Conservation (phyloP, 2,329 filamentous ascomycete genomes). For the Periconia sp. region DNA sequence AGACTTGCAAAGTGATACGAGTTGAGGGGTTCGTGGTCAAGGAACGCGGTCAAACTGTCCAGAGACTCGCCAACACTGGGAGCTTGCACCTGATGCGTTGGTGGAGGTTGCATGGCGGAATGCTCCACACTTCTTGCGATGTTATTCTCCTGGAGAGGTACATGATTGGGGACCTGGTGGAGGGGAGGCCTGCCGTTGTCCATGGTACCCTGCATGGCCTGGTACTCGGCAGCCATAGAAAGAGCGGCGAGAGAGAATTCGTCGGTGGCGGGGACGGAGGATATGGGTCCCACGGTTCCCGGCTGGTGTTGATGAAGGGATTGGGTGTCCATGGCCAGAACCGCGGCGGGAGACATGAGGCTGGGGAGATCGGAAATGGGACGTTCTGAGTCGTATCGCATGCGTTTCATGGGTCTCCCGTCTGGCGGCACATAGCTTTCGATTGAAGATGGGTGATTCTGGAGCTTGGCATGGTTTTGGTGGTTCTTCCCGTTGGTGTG, state of each 20-base stretch:
- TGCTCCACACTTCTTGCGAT: constrained; percentile 18
- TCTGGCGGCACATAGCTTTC: constrained; percentile 17
- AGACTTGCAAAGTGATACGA: constrained; percentile 45
- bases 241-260: constrained; percentile 42
- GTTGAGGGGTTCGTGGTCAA: constrained; percentile 41
- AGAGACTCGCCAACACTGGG: constrained; percentile 35
- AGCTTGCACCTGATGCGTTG: constrained; percentile 13
- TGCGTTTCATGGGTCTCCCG: constrained; percentile 24
- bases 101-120: constrained; percentile 2
- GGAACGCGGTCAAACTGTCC: constrained; percentile 42
- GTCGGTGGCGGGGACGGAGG: constrained; percentile 22
- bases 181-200: constrained; percentile 13
- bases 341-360: constrained; percentile 25
- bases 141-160: constrained; percentile 15
- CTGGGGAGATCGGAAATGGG: constrained; percentile 30
- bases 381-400: constrained; percentile 26
- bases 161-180: constrained; percentile 12
- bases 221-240: constrained; percentile 47
- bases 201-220: constrained; percentile 36
- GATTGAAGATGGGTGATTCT: not conserved
- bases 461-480: constrained; percentile 7
- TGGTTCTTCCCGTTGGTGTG: constrained; percentile 14
- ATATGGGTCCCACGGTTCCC: constrained; percentile 15
- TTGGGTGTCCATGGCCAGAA: constrained; percentile 20
- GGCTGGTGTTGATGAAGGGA: constrained; percentile 13